Conservation (phyloP, 768 basidiomycete species). For the Dictyophora rubrovolvata region DNA sequence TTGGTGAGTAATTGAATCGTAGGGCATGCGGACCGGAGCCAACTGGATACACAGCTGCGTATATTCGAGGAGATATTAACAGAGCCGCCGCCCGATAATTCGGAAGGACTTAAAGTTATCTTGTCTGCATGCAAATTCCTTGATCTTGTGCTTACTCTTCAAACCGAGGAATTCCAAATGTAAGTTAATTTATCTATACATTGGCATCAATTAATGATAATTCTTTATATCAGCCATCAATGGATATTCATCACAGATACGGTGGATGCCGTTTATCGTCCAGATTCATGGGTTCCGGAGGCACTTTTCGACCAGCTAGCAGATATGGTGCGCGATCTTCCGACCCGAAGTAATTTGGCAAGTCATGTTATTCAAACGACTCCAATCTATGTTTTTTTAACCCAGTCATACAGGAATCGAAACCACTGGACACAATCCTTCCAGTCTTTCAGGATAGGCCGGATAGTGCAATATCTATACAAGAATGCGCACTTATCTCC, state of each 20-base stretch:
- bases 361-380: neutral
- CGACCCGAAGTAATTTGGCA: slow-evolving; percentile 18
- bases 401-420: neutral
- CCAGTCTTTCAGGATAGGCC: slow-evolving; percentile 1
- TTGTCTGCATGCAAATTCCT: slow-evolving; percentile 90
- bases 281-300: slow-evolving; percentile 73
- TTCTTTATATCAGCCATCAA: slow-evolving; percentile 49
- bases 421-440: neutral
- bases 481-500: slow-evolving; percentile 23
- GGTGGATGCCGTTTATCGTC: slow-evolving; percentile 85
- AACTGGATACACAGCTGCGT: slow-evolving; percentile 52
- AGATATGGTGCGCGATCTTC: slow-evolving; percentile 67
- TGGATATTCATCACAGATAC: slow-evolving; percentile 99
- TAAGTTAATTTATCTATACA: slow-evolving; percentile 21
- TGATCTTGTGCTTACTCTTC: slow-evolving; percentile 83
- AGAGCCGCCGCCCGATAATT: slow-evolving; percentile 65
- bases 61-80: slow-evolving; percentile 77
- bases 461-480: slow-evolving; percentile 1
- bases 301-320: slow-evolving; percentile 87
- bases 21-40: neutral
- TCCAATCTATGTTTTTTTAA: neutral
- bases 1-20: slow-evolving; percentile 38
- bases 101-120: slow-evolving; percentile 74
- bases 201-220: slow-evolving; percentile 10
- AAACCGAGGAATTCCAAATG: slow-evolving; percentile 98